Conservation (phyloP, 805 yeast species). For the Starmerella kuoi region DNA sequence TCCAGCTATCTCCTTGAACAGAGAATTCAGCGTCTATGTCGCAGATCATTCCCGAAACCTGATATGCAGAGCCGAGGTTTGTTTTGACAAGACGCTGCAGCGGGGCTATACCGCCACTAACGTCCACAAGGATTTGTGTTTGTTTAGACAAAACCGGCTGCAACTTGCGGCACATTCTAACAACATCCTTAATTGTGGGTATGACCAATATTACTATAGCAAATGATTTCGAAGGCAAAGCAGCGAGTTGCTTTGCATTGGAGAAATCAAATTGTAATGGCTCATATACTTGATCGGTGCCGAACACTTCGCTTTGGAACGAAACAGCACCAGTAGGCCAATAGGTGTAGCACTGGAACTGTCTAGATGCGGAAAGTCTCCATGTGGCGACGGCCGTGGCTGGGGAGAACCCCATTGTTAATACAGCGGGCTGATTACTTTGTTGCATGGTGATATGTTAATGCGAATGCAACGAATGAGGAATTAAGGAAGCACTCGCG, state of each 20-base stretch:
- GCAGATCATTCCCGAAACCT: slow-evolving; percentile 20
- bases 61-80: slow-evolving; percentile 13
- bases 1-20: slow-evolving; percentile 7
- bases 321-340: slow-evolving; percentile 23
- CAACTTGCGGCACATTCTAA: slow-evolving; percentile 23
- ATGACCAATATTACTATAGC: slow-evolving; percentile 20
- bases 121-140: slow-evolving; percentile 22
- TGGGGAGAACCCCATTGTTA: slow-evolving; percentile 24
- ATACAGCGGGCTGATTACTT: slow-evolving; percentile 10
- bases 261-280: slow-evolving; percentile 20
- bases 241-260: slow-evolving; percentile 3
- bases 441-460: too few species aligned
- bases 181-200: slow-evolving; percentile 23
- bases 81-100: slow-evolving; percentile 22
- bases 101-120: slow-evolving; percentile 22
- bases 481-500: too few species aligned
- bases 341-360: slow-evolving; percentile 20
- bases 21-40: slow-evolving; percentile 21
- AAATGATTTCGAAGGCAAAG: slow-evolving; percentile 11
- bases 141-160: slow-evolving; percentile 17
- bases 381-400: slow-evolving; percentile 24
- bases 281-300: slow-evolving; percentile 6
- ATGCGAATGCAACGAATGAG: too few species aligned
- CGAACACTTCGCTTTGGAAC: slow-evolving; percentile 19
- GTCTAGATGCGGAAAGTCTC: slow-evolving; percentile 19